Evolutionary conservation across 345 rosid genomes (phyloP).

Genomic region (Rhizophora apiculata): DNA sequence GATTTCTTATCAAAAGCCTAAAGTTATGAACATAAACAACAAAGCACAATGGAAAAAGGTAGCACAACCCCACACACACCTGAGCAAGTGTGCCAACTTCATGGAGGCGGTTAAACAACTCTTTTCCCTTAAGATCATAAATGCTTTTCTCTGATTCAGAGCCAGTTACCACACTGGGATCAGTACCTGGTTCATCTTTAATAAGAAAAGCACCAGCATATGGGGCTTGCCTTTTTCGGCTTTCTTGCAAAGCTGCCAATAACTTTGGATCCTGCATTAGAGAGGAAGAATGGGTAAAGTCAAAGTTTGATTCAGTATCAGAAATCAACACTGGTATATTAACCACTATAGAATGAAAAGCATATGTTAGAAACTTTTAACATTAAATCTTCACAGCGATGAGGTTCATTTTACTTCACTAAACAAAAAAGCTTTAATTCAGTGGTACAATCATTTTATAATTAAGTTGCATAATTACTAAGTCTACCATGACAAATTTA

Average conservation of each 20-base stretch:
- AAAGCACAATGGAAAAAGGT: constrained; percentile 4
- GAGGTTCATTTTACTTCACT: background rate
- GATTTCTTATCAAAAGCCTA: background rate
- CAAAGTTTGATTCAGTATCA: background rate
- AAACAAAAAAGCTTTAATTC: background rate
- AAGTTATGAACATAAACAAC: background rate
- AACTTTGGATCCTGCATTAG: constrained; percentile 77
- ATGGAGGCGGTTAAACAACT: constrained; percentile 70
- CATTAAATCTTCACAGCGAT: background rate
- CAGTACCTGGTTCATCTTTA: constrained; percentile 77
- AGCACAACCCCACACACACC: constrained; percentile 37
- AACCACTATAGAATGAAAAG: background rate
- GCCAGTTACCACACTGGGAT: constrained; percentile 54
- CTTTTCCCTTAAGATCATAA: constrained; percentile 75
- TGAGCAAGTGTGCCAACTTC: constrained; percentile 98
- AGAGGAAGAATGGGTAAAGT: background rate
- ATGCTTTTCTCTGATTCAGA: constrained; percentile 68
- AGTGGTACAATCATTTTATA: background rate
- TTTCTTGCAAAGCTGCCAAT: constrained; percentile 91
- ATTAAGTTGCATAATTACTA: background rate
- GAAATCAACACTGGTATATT: background rate
- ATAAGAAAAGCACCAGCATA: constrained; percentile 97
- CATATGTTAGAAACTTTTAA: background rate
- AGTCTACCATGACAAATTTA: background rate
- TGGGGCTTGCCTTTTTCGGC: constrained; percentile 89